These are phyloP conservation scores for Lathyrus oleraceus DNA, from an alignment of 306 rosid genomes.

Conservation along the genomic window DNA sequence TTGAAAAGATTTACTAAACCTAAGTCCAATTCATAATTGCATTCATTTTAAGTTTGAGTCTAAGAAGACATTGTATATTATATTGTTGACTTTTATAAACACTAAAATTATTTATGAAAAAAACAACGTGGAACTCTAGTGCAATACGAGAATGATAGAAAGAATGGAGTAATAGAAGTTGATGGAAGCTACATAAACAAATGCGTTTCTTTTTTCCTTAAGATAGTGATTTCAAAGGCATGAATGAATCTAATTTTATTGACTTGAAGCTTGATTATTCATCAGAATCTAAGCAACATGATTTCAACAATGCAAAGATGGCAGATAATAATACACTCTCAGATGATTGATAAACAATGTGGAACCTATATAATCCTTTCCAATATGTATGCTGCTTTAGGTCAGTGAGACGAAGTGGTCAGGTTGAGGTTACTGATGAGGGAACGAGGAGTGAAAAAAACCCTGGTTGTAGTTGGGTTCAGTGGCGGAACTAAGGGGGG, in stretches of 20 bases:
- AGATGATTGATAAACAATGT: too few relatives aligned
- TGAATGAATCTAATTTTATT: conserved; percentile 85
- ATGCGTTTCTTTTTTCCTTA: conserved; percentile 83
- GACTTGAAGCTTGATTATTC: conserved; percentile 87
- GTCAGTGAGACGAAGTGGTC: conserved; percentile 53
- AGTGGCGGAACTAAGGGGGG: too few relatives aligned
- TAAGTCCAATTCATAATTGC: too few relatives aligned
- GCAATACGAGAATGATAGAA: conserved; percentile 48
- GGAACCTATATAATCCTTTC: conserved; percentile 53
- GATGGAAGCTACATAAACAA: conserved; percentile 54
- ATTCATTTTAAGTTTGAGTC: too few relatives aligned
- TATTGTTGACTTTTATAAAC: too few relatives aligned
- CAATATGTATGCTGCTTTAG: conserved; percentile 55
- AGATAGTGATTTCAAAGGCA: conserved; percentile 86
- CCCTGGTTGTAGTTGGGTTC: conserved; percentile 61
- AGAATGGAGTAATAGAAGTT: conserved; percentile 36
- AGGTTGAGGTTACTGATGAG: conserved; percentile 52
- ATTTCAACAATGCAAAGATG: neutral
- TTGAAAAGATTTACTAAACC: too few relatives aligned
- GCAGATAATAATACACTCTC: conserved; percentile 38
- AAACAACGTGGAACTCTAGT: too few relatives aligned
- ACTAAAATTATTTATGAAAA: too few relatives aligned
- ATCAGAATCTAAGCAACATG: conserved; percentile 49
- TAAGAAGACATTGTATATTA: too few relatives aligned
- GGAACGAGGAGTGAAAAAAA: conserved; percentile 55